Conservation (phyloP, 2,329 filamentous ascomycete genomes). For the Botrytis medusae region DNA sequence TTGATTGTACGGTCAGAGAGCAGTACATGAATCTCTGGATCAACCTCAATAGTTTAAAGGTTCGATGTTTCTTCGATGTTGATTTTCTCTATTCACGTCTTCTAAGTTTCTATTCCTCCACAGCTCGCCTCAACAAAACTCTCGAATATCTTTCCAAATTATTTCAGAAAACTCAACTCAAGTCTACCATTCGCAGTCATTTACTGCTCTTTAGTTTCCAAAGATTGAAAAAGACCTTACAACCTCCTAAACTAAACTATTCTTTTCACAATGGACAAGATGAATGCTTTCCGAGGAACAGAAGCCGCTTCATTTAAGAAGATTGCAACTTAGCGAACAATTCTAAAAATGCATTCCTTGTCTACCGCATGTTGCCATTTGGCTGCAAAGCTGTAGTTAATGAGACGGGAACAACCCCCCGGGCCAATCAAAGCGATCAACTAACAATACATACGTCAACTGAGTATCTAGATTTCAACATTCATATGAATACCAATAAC, state of each 20-base stretch:
- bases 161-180: background rate
- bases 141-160: background rate
- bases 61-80: fast-evolving
- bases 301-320: background rate
- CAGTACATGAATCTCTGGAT: background rate
- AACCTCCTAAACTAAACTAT: background rate
- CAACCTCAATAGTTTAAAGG: background rate
- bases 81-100: background rate
- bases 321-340: too few relatives aligned
- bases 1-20: background rate
- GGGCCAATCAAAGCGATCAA: background rate
- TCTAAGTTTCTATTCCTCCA: too few relatives aligned
- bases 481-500: background rate
- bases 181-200: background rate
- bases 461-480: background rate
- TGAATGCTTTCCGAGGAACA: background rate
- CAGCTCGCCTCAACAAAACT: background rate
- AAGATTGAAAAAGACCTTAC: too few relatives aligned
- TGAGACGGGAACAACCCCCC: background rate
- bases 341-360: background rate
- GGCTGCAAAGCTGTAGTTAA: too few relatives aligned
- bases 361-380: background rate
- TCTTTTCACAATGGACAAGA: background rate
- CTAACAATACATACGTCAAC: background rate
- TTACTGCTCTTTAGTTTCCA: too few relatives aligned